phyloP scores from a whole-genome alignment of 345 rosid species.

The Aegle marmelos region DNA sequence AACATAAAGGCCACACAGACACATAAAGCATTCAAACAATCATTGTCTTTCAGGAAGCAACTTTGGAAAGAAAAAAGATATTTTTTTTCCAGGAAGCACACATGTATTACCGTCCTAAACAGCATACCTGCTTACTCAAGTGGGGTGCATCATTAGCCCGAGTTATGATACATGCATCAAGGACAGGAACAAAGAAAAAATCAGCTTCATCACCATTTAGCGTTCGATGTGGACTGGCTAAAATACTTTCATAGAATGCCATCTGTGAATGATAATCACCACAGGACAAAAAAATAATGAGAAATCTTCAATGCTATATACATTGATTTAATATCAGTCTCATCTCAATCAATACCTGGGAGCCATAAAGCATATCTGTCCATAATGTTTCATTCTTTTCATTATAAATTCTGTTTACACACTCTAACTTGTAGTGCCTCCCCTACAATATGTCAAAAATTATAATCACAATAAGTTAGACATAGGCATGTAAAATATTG shows the following conservation, averaged over 20 bases:
- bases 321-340: constrained; percentile 8
- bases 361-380: constrained; percentile 89
- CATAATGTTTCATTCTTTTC: constrained; percentile 74
- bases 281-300: neutral
- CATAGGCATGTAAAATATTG: constrained; percentile 6
- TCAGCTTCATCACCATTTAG: constrained; percentile 96
- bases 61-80: neutral
- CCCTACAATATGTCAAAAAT: constrained; percentile 54
- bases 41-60: neutral
- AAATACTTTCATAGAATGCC: constrained; percentile 88
- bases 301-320: constrained; percentile 10
- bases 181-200: constrained; percentile 95
- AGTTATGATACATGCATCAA: constrained; percentile 90
- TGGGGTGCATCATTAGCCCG: constrained; percentile 97
- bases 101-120: neutral
- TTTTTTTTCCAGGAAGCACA: neutral
- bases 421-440: constrained; percentile 82
- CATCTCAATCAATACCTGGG: constrained; percentile 59
- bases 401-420: constrained; percentile 86
- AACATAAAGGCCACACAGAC: neutral
- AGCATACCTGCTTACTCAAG: constrained; percentile 62
- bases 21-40: neutral
- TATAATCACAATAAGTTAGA: constrained; percentile 15
- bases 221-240: constrained; percentile 79
- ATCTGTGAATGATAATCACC: constrained; percentile 44